A percentile compares a stretch with the other conserved stretches of the same genome.
These are phyloP conservation scores for Spraguea lophii DNA, from an alignment of 371 early-diverging fungal species.

Conservation along the genomic window DNA sequence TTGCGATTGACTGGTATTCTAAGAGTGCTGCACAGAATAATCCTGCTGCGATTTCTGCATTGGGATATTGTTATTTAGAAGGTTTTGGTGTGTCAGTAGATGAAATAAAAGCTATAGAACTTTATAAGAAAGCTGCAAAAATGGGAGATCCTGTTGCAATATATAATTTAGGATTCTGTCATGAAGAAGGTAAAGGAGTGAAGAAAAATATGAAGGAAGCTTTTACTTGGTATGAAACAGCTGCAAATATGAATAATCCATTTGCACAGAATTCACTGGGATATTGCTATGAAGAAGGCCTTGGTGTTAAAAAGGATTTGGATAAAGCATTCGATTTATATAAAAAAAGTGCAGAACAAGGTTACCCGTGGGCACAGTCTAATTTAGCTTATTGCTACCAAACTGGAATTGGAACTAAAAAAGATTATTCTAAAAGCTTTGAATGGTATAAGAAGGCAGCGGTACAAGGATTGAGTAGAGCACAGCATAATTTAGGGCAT, in stretches of 20 bases:
- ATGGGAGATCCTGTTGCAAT: constrained; percentile 72
- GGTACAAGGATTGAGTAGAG: constrained; percentile 55
- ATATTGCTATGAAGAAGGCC: constrained; percentile 56
- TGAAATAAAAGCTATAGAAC: constrained; percentile 52
- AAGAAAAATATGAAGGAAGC: constrained; percentile 55
- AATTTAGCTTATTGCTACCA: constrained; percentile 61
- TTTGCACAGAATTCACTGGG: constrained; percentile 69
- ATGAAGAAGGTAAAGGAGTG: constrained; percentile 59
- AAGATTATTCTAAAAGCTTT: constrained; percentile 50
- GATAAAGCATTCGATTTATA: constrained; percentile 45
- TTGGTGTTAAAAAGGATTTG: constrained; percentile 45
- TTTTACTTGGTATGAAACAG: constrained; percentile 56
- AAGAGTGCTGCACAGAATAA: constrained; percentile 56
- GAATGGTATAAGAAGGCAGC: constrained; percentile 60
- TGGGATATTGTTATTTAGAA: constrained; percentile 69
- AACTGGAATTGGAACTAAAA: constrained; percentile 56
- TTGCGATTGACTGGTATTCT: constrained; percentile 53
- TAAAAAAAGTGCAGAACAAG: constrained; percentile 49
- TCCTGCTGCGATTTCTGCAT: constrained; percentile 56
- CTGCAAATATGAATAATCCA: constrained; percentile 61
- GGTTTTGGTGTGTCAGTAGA: constrained; percentile 56
- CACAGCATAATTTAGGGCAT: constrained; percentile 63
- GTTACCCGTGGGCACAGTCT: constrained; percentile 55
- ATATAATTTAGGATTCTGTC: constrained; percentile 72
- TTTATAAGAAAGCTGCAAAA: constrained; percentile 71